phyloP scores from a whole-genome alignment of 2,329 filamentous ascomycete genomes.

The Chrysoporthe austroafricana region DNA sequence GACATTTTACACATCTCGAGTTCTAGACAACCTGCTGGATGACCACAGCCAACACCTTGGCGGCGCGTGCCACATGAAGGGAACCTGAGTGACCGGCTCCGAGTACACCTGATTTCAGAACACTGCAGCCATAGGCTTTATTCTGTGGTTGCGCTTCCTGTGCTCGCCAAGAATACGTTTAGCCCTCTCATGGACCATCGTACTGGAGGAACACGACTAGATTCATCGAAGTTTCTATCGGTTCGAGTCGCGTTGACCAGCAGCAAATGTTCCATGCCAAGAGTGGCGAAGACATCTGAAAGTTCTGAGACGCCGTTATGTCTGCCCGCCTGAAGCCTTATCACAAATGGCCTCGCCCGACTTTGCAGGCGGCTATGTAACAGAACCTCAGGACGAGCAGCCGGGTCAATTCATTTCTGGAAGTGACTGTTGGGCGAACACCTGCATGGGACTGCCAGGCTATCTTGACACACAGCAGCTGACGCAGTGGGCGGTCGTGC shows the following conservation, averaged over 20 bases:
- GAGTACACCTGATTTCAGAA: too few species aligned
- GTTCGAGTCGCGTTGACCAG: background rate
- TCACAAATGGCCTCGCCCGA: background rate
- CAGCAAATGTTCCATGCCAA: background rate
- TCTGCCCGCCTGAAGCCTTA: background rate
- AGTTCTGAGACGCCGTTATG: background rate
- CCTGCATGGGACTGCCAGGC: background rate
- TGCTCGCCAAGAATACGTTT: background rate
- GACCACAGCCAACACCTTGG: constrained; percentile 3
- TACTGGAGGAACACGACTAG: background rate
- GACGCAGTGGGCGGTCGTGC: too few species aligned
- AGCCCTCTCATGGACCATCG: background rate
- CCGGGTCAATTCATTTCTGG: background rate
- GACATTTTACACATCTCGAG: background rate
- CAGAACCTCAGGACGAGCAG: background rate
- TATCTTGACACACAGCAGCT: background rate
- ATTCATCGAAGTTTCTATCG: background rate
- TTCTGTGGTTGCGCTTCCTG: background rate
- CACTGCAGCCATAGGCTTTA: too few species aligned
- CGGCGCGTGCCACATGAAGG: background rate
- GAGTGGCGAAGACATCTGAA: background rate
- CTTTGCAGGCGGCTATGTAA: background rate
- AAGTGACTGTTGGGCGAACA: background rate
- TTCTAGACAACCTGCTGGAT: constrained; percentile 5
- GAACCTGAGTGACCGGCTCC: too few species aligned